Percentiles rank a stretch among this genome's conserved stretches.
Conservation (phyloP, 2,329 filamentous ascomycete genomes). For the Aureobasidium subglaciale region DNA sequence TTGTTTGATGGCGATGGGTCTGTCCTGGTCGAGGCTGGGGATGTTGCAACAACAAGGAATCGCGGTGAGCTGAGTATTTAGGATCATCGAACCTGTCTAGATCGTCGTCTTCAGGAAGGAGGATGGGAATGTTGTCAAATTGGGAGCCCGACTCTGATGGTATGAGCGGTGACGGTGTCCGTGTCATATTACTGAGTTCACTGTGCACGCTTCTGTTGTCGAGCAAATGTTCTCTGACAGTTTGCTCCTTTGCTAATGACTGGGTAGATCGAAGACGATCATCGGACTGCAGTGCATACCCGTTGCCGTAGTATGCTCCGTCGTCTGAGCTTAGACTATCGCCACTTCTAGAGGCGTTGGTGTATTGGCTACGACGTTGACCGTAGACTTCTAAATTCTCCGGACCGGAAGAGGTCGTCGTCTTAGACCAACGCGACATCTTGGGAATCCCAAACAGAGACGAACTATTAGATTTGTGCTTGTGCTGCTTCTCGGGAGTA, state of each 20-base stretch:
- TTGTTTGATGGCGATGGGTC: constrained; percentile 65
- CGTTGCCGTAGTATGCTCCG: constrained; percentile 40
- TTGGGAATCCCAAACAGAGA: constrained; percentile 70
- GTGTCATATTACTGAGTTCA: constrained; percentile 25
- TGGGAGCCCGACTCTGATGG: constrained; percentile 42
- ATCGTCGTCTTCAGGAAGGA: neutral
- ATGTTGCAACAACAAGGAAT: constrained; percentile 72
- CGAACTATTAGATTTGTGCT: constrained; percentile 80
- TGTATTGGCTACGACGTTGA: constrained; percentile 52
- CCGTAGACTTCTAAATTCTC: constrained; percentile 64
- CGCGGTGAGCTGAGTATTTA: constrained; percentile 75
- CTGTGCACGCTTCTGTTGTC: constrained; percentile 29
- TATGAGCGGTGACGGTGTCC: constrained; percentile 47
- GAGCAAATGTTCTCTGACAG: constrained; percentile 17
- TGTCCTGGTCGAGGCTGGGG: constrained; percentile 69
- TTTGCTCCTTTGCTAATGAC: constrained; percentile 23
- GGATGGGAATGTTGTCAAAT: constrained; percentile 3
- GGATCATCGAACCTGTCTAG: constrained; percentile 33
- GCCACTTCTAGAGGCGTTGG: constrained; percentile 53
- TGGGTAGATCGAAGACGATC: constrained; percentile 44
- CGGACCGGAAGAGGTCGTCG: constrained; percentile 80
- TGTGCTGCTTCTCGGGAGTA: constrained; percentile 70
- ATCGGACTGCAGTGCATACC: constrained; percentile 51
- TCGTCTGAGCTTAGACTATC: constrained; percentile 8
- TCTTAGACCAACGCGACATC: constrained; percentile 96